These are phyloP conservation scores for Aspergillus sp. DNA, from an alignment of 2,329 filamentous ascomycete genomes.

Conservation along the genomic window DNA sequence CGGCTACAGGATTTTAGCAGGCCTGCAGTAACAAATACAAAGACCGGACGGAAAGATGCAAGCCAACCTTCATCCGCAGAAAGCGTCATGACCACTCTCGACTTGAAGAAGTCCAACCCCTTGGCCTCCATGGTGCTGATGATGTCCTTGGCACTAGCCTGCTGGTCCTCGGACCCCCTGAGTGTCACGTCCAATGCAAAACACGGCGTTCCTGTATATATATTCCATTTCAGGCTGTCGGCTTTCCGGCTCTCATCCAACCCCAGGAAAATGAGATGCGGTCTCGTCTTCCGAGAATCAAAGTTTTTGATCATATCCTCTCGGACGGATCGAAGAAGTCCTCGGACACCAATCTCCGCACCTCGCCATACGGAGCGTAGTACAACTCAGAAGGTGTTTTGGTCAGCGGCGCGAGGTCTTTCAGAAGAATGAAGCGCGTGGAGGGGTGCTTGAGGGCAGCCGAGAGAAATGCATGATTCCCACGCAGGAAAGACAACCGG, in stretches of 20 bases:
- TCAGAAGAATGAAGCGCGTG: slow-evolving; percentile 64
- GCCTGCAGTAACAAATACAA: neutral
- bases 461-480: slow-evolving; percentile 41
- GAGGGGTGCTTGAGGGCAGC: slow-evolving; percentile 41
- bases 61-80: slow-evolving; percentile 52
- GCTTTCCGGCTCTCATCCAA: slow-evolving; percentile 58
- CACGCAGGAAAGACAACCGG: slow-evolving; percentile 42
- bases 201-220: slow-evolving; percentile 70
- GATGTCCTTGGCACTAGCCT: slow-evolving; percentile 48
- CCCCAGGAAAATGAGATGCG: slow-evolving; percentile 76
- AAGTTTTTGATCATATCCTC: slow-evolving; percentile 62
- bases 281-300: slow-evolving; percentile 59
- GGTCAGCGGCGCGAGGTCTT: slow-evolving; percentile 67
- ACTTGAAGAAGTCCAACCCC: slow-evolving; percentile 59
- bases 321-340: slow-evolving; percentile 66
- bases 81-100: slow-evolving; percentile 56
- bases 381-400: slow-evolving; percentile 54
- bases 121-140: slow-evolving; percentile 52
- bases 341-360: slow-evolving; percentile 60
- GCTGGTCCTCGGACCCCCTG: slow-evolving; percentile 53
- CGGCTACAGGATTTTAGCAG: slow-evolving; percentile 48
- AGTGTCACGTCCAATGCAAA: slow-evolving; percentile 88
- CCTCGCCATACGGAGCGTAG: slow-evolving; percentile 60
- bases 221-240: slow-evolving; percentile 38
- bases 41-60: neutral